Evolutionary conservation across 2,329 filamentous ascomycete genomes (phyloP).

Genomic region (Talaromyces sp.): DNA sequence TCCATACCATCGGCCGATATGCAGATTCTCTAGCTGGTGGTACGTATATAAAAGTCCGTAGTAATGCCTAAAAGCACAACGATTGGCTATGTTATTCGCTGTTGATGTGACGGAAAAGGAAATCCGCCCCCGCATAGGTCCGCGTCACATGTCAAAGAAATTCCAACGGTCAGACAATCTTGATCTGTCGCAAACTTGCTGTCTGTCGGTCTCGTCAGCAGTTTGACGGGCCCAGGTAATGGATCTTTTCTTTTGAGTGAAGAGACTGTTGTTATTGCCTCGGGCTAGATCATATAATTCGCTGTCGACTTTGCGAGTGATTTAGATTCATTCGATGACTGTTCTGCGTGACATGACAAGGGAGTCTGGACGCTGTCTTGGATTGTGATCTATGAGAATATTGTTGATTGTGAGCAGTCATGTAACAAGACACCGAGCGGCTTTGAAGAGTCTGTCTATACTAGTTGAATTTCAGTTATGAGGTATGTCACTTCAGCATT

Average conservation of each 20-base stretch:
- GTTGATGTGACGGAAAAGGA: not conserved
- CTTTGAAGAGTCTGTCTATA: not conserved
- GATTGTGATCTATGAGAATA: not conserved
- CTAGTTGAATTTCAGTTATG: not conserved
- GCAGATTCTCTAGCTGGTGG: not conserved
- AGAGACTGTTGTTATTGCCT: not conserved
- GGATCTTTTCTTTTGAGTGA: not conserved
- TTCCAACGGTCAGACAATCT: not conserved
- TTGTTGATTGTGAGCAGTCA: not conserved
- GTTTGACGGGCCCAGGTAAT: not conserved
- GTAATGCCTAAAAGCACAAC: not conserved
- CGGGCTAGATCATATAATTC: not conserved
- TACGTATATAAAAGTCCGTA: too few relatives aligned
- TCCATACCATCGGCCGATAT: not conserved
- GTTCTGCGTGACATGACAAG: not conserved
- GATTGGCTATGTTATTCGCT: not conserved
- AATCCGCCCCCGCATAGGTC: not conserved
- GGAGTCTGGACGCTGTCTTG: not conserved
- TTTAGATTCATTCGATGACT: not conserved
- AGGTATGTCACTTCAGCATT: not conserved
- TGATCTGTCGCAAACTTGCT: not conserved
- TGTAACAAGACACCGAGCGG: not conserved
- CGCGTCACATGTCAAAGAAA: constrained; percentile 2
- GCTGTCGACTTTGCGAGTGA: not conserved
- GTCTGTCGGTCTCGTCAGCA: not conserved